Conservation (phyloP, 768 basidiomycete genomes). For the Ramaria sp. region DNA sequence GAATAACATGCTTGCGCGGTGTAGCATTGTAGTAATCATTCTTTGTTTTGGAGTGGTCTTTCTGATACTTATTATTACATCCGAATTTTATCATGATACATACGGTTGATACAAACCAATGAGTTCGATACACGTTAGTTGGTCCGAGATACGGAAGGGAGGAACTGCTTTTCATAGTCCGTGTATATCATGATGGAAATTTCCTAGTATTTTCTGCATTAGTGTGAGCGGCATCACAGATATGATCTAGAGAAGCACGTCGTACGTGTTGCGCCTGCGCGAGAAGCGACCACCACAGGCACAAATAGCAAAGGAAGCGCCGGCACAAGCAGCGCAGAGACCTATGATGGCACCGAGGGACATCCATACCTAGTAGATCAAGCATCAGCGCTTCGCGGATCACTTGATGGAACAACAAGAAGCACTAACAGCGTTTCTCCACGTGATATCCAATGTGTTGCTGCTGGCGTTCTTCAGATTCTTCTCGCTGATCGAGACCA, state of each 20-base stretch:
- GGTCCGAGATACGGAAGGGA: background rate
- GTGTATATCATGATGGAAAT: background rate
- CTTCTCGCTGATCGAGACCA: constrained; percentile 35
- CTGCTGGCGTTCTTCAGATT: constrained; percentile 32
- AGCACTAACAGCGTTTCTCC: constrained; percentile 38
- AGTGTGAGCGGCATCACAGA: background rate
- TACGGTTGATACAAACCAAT: background rate
- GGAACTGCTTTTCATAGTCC: background rate
- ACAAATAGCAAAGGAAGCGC: constrained; percentile 9
- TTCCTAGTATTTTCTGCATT: background rate
- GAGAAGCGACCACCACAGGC: background rate
- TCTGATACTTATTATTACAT: too few species aligned
- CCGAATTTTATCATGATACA: too few species aligned
- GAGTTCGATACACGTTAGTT: background rate
- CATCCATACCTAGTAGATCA: constrained; percentile 38
- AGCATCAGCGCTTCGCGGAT: background rate
- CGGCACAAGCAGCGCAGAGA: constrained; percentile 35
- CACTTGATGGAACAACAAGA: background rate
- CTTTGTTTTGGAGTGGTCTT: too few species aligned
- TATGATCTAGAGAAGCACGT: background rate
- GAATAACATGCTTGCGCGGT: too few species aligned
- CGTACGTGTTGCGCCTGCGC: background rate
- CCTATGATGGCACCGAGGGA: constrained; percentile 37
- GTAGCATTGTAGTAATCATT: too few species aligned
- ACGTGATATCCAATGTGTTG: constrained; percentile 29